phyloP scores from a whole-genome alignment of 768 basidiomycete species.

The Udeniomyces megalosporus region DNA sequence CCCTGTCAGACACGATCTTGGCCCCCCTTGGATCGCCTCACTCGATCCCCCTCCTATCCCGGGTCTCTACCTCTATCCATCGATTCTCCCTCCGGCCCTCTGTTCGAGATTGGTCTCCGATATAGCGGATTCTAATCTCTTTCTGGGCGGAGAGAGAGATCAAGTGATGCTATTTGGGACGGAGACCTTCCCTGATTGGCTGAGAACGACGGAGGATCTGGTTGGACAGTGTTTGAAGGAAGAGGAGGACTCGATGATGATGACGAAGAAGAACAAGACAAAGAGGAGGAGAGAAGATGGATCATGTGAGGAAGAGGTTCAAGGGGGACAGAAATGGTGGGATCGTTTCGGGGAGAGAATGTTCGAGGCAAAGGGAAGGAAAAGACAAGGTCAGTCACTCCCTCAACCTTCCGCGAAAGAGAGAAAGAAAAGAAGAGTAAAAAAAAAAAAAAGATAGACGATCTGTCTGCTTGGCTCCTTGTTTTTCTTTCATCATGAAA shows the following conservation, averaged over 20 bases:
- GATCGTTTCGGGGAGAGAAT: neutral
- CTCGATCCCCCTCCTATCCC: conserved; percentile 1
- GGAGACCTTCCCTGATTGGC: neutral
- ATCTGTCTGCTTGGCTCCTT: too few relatives aligned
- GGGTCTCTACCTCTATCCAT: conserved; percentile 4
- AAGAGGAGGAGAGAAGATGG: too few relatives aligned
- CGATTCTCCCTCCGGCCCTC: neutral
- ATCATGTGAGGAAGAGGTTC: neutral
- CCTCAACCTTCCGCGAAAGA: too few relatives aligned
- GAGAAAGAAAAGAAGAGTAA: too few relatives aligned
- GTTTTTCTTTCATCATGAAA: too few relatives aligned
- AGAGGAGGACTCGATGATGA: too few relatives aligned
- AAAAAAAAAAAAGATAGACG: too few relatives aligned
- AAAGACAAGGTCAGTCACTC: conserved; percentile 1
- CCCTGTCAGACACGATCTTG: neutral
- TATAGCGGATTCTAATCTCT: neutral
- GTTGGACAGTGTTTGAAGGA: neutral
- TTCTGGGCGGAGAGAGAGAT: conserved; percentile 4
- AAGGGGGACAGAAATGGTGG: neutral
- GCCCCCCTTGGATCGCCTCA: neutral
- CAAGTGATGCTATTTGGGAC: conserved; percentile 14
- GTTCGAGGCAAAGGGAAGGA: neutral
- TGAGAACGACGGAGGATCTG: neutral
- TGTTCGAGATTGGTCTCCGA: neutral
- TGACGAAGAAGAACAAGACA: too few relatives aligned